phyloP scores from a whole-genome alignment of 2,329 filamentous ascomycete genomes.

The Alternaria sp. region DNA sequence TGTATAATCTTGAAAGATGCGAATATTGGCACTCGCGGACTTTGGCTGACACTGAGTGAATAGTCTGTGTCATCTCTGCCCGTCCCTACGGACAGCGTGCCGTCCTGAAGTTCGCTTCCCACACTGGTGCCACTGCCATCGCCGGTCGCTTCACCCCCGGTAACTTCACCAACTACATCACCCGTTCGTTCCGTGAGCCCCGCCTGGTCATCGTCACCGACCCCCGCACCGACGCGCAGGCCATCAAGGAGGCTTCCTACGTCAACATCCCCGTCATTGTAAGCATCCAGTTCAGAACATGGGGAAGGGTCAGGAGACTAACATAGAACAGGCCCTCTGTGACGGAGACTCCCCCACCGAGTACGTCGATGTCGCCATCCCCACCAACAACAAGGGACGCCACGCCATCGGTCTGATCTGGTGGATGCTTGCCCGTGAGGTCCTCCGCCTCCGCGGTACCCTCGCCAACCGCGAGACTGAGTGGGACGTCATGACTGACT shows the following conservation, averaged over 20 bases:
- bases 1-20: constrained; percentile 4
- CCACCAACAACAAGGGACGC: constrained; percentile 99
- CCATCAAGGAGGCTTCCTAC: constrained; percentile 99
- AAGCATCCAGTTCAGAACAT: constrained; percentile 8
- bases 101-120: constrained; percentile 98
- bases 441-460: constrained; percentile 97
- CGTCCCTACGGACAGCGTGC: constrained; percentile 99
- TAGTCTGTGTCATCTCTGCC: constrained; percentile 87
- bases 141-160: constrained; percentile 99
- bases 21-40: neutral
- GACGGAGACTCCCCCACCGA: constrained; percentile 99
- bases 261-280: constrained; percentile 99
- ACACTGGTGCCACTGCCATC: constrained; percentile 97
- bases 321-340: constrained; percentile 72
- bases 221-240: constrained; percentile 98
- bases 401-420: constrained; percentile 98
- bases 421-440: constrained; percentile 99
- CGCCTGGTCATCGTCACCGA: constrained; percentile 99
- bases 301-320: constrained; percentile 2
- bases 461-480: constrained; percentile 94
- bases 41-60: constrained; percentile 18
- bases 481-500: constrained; percentile 99
- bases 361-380: constrained; percentile 99
- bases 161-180: constrained; percentile 99
- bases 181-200: constrained; percentile 99